Base-by-base conservation (phyloP, 163 green algal genomes). In the Scenedesmus sp. region DNA sequence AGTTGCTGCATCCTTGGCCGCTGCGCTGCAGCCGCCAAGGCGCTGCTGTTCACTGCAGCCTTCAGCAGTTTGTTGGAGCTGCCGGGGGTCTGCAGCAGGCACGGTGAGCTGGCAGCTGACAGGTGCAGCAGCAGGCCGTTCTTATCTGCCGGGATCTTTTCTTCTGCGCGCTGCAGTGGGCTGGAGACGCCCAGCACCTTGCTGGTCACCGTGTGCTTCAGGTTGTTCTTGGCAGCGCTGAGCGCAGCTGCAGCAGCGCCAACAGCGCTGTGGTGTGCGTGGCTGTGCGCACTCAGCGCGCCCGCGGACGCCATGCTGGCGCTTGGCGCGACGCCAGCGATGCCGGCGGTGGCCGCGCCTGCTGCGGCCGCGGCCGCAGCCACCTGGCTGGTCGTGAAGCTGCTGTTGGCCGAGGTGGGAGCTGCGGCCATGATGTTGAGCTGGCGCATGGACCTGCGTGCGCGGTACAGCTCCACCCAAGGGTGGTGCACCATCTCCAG, bases 401-500 rank as follows among this genome's bases (percentile, higher is more conserved):
- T 86, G 79, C 76, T 86, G 87, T 22, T 86, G 35, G n/a, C 51
- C 13, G 49, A 68, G 65, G 53, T 78, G 24, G 87, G 65, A 30
- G 80, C 87, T 9, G 22, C 70, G 33, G 87, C 70, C 59, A 79
- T 70, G 73, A 87, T 37, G 46, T 86, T 81, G 35, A 92, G 72
- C 51, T 86, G 51, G 83, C 93, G 90, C 92, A 95, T 94, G 53
- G 85, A 93, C 40, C 94, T 87, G 46, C 92, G 85, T 2, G 83
- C 68, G 30, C 93, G 92, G 93, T 93, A 95, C 18, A 91, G 83
- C 26, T 95, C 94, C 30, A 98, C 93, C 96, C 96, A 98, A 40
- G 94, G 93, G 92, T 98, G 96, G 70, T 92, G 80, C 46, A 98
- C 83, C 93, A 98, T 95, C 33, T 97, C 94, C 2, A 92, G 86